phyloP scores from a whole-genome alignment of 1,284 basidiomycete species.

The Naganishia albida region DNA sequence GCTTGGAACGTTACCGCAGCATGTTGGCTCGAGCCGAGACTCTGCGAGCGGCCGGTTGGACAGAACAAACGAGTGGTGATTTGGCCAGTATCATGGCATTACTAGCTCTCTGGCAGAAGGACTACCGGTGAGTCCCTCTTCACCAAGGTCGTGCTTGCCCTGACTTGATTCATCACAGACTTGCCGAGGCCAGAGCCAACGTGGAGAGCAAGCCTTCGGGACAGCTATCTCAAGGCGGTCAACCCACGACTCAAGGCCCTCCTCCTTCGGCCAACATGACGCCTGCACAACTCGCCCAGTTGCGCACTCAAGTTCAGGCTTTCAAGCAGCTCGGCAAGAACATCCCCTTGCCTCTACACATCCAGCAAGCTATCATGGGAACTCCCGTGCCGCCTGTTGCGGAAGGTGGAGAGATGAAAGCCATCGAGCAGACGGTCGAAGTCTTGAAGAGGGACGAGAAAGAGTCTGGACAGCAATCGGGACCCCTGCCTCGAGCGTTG shows the following conservation, averaged over 20 bases:
- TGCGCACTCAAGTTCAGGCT: conserved; percentile 85
- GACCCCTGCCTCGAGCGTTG: conserved; percentile 56
- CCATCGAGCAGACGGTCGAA: conserved; percentile 77
- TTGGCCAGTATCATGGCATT: conserved; percentile 31
- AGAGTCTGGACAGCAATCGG: conserved; percentile 37
- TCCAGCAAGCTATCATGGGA: conserved; percentile 71
- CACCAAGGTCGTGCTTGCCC: background rate
- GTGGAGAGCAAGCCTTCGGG: background rate
- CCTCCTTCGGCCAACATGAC: conserved; percentile 62
- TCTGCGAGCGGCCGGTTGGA: conserved; percentile 28
- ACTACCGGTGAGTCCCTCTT: background rate
- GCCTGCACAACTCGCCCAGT: conserved; percentile 75
- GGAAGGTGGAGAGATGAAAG: conserved; percentile 51
- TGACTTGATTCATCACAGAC: background rate
- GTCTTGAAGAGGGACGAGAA: conserved; percentile 57
- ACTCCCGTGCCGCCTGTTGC: conserved; percentile 40
- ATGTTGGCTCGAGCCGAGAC: conserved; percentile 14
- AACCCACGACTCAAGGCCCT: background rate
- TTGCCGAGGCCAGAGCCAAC: background rate
- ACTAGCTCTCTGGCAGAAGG: conserved; percentile 27
- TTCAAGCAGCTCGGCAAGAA: conserved; percentile 82
- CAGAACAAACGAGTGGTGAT: conserved; percentile 33
- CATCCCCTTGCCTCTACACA: conserved; percentile 72
- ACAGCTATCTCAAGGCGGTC: background rate
- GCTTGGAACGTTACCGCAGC: conserved; percentile 4